Evolutionary conservation across 1,139 yeast species (phyloP).

Genomic region (Nakaseomyces sp.): DNA sequence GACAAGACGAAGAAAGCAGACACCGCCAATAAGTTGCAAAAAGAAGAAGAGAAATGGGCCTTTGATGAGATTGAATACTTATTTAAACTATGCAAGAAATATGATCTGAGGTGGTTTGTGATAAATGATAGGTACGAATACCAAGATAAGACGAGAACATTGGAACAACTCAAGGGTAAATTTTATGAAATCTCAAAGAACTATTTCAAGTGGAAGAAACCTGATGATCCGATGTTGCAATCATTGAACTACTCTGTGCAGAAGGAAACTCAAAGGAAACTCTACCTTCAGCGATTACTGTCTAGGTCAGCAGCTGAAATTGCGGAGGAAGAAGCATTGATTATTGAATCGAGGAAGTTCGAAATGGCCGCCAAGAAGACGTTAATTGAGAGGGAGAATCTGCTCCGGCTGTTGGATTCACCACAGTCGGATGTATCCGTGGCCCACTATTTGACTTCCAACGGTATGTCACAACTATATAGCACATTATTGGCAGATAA

Average conservation of each 20-base stretch:
- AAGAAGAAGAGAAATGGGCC: constrained; percentile 44
- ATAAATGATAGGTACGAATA: constrained; percentile 65
- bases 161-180: constrained; percentile 79
- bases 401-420: constrained; percentile 73
- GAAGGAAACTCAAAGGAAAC: constrained; percentile 70
- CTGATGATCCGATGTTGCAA: constrained; percentile 36
- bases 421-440: constrained; percentile 65
- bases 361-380: constrained; percentile 90
- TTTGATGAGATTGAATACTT: constrained; percentile 70
- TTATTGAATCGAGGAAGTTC: constrained; percentile 84
- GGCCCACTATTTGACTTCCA: constrained; percentile 75
- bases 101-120: constrained; percentile 83
- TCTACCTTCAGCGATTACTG: constrained; percentile 65
- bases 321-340: constrained; percentile 93
- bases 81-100: constrained; percentile 61
- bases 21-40: no score
- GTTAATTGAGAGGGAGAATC: constrained; percentile 71
- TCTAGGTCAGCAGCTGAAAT: constrained; percentile 91
- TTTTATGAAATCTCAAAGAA: constrained; percentile 55
- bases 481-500: constrained; percentile 78
- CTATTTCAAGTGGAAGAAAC: constrained; percentile 29
- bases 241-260: constrained; percentile 49
- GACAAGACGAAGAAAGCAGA: constrained; percentile 1
- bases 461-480: constrained; percentile 81
- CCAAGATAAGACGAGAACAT: constrained; percentile 26